phyloP scores from a whole-genome alignment of 345 rosid species.

The Eucalyptus dawsonii region DNA sequence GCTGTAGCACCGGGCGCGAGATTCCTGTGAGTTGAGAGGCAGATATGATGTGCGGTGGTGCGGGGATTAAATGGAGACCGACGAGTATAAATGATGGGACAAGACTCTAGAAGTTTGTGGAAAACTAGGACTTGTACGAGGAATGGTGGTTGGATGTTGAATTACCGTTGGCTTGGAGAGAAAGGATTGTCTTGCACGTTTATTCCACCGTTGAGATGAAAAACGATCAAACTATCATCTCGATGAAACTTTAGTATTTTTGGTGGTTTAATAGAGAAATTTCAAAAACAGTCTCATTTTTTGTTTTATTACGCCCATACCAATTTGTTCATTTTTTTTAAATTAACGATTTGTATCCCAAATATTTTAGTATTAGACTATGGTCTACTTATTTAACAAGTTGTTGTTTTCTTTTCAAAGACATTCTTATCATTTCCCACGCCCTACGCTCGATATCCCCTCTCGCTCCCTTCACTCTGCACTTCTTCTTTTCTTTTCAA shows the following conservation, averaged over 20 bases:
- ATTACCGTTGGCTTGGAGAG: not conserved
- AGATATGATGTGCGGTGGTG: not conserved
- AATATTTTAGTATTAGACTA: not conserved
- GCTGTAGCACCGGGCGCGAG: not conserved
- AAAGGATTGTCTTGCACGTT: not conserved
- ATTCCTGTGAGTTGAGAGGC: not conserved
- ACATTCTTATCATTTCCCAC: rapidly evolving
- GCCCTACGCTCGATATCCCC: not conserved
- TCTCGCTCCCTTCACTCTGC: no score
- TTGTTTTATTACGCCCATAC: not conserved
- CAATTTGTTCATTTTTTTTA: not conserved
- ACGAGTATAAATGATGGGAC: not conserved
- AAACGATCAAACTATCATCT: not conserved
- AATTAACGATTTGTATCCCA: not conserved
- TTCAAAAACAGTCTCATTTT: not conserved
- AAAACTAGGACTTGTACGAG: not conserved
- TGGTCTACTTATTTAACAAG: not conserved
- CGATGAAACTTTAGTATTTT: not conserved
- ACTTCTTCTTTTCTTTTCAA: no score
- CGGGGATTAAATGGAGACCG: not conserved
- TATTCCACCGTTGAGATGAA: not conserved
- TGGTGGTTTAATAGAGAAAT: not conserved
- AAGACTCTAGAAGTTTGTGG: not conserved
- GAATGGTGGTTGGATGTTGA: not conserved
- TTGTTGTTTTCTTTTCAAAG: not conserved